Conservation (phyloP, 352 stramenopile genomes). For the Globisporangium okanoganense region DNA sequence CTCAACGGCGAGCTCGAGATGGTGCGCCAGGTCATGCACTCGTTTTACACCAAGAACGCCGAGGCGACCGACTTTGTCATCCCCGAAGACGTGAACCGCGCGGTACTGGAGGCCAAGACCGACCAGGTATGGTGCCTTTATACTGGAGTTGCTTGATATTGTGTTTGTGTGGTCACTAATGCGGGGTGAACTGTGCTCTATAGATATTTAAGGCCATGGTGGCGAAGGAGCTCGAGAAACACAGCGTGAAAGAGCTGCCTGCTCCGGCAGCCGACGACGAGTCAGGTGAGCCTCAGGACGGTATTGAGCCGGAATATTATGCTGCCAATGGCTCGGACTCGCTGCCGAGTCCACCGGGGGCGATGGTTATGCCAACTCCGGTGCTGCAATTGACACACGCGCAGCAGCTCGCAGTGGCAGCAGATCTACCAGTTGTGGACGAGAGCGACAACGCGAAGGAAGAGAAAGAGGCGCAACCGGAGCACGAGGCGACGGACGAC, state of each 20-base stretch:
- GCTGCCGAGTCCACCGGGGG: constrained; percentile 5
- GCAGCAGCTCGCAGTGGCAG: neutral
- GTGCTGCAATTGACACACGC: neutral
- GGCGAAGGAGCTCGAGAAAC: constrained; percentile 37
- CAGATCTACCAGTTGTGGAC: neutral
- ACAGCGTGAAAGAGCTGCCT: constrained; percentile 26
- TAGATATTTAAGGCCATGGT: constrained; percentile 64
- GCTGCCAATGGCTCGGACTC: neutral
- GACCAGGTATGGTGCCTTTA: constrained; percentile 32
- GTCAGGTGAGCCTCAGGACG: constrained; percentile 1
- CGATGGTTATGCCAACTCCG: constrained; percentile 6
- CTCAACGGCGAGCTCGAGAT: constrained; percentile 75
- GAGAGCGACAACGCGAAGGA: constrained; percentile 4
- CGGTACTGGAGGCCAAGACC: constrained; percentile 36
- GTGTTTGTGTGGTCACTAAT: neutral
- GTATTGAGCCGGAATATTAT: constrained; percentile 5
- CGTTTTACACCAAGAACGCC: constrained; percentile 72
- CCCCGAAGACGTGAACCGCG: constrained; percentile 47
- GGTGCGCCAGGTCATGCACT: constrained; percentile 78
- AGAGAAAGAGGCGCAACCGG: constrained; percentile 1
- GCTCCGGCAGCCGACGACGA: constrained; percentile 9
- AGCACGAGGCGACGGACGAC: constrained; percentile 41
- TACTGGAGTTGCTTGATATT: neutral
- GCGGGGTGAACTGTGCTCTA: neutral
- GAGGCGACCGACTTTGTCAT: constrained; percentile 67